phyloP scores from a whole-genome alignment of 345 rosid genomes.

The Mangifera indica region DNA sequence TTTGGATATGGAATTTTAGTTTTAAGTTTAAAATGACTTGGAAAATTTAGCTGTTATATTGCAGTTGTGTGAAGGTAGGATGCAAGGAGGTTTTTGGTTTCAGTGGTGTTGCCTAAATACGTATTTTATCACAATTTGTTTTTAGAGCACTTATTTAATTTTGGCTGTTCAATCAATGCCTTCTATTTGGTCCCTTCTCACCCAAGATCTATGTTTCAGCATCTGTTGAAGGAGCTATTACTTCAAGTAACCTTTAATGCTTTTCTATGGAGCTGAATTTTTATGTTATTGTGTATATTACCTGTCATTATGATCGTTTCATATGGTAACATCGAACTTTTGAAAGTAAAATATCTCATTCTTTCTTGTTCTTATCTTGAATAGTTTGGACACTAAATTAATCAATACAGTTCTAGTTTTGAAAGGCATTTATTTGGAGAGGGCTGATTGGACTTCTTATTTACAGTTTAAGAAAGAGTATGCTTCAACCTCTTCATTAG shows the following conservation, averaged over 20 bases:
- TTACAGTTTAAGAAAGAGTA: neutral
- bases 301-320: neutral
- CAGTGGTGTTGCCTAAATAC: too few species aligned
- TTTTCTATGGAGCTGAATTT: neutral
- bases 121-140: neutral
- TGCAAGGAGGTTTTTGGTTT: neutral
- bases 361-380: neutral
- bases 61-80: neutral
- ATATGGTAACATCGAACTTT: neutral
- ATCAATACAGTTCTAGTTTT: neutral
- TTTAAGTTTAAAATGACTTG: neutral
- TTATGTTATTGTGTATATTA: neutral
- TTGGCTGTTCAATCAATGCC: neutral
- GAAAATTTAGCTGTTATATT: neutral
- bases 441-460: neutral
- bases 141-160: neutral
- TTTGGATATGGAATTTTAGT: neutral
- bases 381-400: neutral
- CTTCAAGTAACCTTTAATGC: neutral
- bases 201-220: neutral
- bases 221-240: neutral
- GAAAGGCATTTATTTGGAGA: neutral
- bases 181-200: neutral
- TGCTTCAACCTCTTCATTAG: slow-evolving; percentile 3
- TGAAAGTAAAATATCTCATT: neutral